These are phyloP conservation scores for Termitomyces sp. DNA, from an alignment of 768 basidiomycete species.

Conservation along the genomic window DNA sequence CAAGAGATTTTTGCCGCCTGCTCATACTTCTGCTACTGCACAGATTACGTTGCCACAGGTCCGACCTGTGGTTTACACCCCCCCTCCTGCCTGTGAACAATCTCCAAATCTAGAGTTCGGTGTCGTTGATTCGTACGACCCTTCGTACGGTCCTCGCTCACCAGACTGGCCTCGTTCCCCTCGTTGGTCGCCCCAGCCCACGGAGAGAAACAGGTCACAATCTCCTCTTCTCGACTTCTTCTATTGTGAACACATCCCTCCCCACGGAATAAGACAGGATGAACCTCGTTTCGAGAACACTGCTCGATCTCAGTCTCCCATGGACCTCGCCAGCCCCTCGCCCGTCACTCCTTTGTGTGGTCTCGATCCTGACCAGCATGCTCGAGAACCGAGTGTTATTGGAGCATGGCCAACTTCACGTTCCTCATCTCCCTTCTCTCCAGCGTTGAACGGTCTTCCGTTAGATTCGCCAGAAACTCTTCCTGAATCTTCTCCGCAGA, in stretches of 20 bases:
- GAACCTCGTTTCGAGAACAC: conserved; percentile 3
- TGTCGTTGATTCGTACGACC: not conserved
- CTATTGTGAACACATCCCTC: not conserved
- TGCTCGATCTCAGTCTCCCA: conserved; percentile 40
- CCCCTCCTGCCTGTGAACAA: not conserved
- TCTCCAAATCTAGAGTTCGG: not conserved
- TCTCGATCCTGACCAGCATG: conserved; percentile 7
- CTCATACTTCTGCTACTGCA: conserved; percentile 9
- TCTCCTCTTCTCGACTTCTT: not conserved
- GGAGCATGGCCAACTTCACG: conserved; percentile 39
- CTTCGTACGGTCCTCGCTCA: conserved; percentile 11
- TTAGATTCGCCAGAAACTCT: not conserved
- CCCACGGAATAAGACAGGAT: not conserved
- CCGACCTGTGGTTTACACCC: not conserved
- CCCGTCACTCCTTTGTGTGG: conserved; percentile 16
- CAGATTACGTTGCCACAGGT: not conserved
- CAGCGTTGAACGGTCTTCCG: not conserved
- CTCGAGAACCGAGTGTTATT: conserved; percentile 31
- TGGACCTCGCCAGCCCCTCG: conserved; percentile 40
- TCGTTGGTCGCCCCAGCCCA: conserved; percentile 1
- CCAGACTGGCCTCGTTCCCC: conserved; percentile 2
- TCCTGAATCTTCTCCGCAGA: not conserved
- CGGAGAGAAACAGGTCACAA: not conserved
- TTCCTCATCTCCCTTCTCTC: conserved; percentile 20
- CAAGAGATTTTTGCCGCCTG: conserved; percentile 25